Evolutionary conservation across 768 basidiomycete genomes (phyloP), one percentile per base, ranked within the genome.

Genomic region (Phanerodontia chrysosporium): DNA sequence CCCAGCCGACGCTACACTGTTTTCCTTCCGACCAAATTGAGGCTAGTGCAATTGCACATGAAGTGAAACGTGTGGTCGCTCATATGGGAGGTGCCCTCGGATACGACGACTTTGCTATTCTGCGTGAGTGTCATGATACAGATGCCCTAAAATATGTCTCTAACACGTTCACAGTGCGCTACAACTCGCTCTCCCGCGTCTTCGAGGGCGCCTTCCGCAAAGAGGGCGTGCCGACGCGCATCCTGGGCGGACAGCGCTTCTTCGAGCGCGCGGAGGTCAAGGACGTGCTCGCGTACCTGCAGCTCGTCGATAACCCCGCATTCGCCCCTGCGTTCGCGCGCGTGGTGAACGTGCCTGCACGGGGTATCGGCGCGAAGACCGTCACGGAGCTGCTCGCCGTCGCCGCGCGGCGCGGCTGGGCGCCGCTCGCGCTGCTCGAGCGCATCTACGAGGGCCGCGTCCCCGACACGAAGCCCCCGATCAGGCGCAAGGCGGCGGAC

Each of bases 221-320:
- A 61, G 83, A 86, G 62, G 82, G 84, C n/a, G 89, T 96, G 39
- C 92, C 92, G 1, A 83, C 81, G 64, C 75, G 83, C 58, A 81
- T 95, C 51, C 78, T 95, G 1, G 87, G 84, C 22, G 92, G 92
- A 0, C 88, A 89, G 66, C 89, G 86, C 67, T 94, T 94, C 78
- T 95, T 95, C 65, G 90, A 94, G 62, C 83, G 92, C 18, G 69
- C 83, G 66, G 92, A 94, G 78, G 81, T 95, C 67, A 92, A 92
- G 73, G 90, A 92, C 70, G 57, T 93, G 12, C 73, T 94, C 28
- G 86, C 88, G 1, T 95, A 95, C 66, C 76, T 95, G 2, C 92
- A 94, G 67, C 75, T 95, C 3, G 76, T 88, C 1, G 91, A 93
- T 63, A 94, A 94, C 66, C 83, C 86, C 0, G 67, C 71, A 5